Conservation (phyloP, 2,329 filamentous ascomycete genomes). For the Stemphylium lycopersici region DNA sequence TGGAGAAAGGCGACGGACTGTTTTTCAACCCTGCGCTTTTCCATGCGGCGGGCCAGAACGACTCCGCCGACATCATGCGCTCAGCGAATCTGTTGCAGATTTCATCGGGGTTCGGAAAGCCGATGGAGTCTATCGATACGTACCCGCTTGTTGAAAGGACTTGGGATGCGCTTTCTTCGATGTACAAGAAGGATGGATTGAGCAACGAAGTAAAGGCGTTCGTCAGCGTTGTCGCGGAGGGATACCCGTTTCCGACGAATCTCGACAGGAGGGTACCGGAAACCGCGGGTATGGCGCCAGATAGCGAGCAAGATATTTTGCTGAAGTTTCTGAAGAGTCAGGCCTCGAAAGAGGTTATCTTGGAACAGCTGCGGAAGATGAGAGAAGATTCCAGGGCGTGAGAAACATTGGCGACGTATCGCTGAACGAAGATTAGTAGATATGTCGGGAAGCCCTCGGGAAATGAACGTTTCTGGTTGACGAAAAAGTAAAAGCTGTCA, state of each 20-base stretch:
- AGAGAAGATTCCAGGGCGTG: constrained; percentile 37
- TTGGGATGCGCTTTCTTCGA: constrained; percentile 51
- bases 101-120: constrained; percentile 66
- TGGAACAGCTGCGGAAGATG: constrained; percentile 52
- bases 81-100: constrained; percentile 68
- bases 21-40: constrained; percentile 70
- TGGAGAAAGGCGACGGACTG: constrained; percentile 63
- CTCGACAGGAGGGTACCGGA: constrained; percentile 63
- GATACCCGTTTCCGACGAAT: constrained; percentile 69
- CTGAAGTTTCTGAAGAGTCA: constrained; percentile 52
- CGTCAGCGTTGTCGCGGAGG: constrained; percentile 60
- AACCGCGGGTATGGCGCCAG: constrained; percentile 64
- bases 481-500: no score
- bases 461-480: no score
- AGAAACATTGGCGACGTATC: background rate
- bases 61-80: constrained; percentile 55
- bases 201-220: constrained; percentile 55
- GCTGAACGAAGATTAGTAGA: no score
- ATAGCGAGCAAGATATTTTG: constrained; percentile 63
- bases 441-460: no score
- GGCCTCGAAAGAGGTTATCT: constrained; percentile 49
- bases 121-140: constrained; percentile 67
- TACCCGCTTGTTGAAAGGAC: constrained; percentile 55
- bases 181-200: constrained; percentile 46
- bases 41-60: constrained; percentile 67